A percentile compares a stretch with the other conserved stretches of the same genome.
Evolutionary conservation across 2,329 filamentous ascomycete species (phyloP).

Genomic region (Penicillium freii): DNA sequence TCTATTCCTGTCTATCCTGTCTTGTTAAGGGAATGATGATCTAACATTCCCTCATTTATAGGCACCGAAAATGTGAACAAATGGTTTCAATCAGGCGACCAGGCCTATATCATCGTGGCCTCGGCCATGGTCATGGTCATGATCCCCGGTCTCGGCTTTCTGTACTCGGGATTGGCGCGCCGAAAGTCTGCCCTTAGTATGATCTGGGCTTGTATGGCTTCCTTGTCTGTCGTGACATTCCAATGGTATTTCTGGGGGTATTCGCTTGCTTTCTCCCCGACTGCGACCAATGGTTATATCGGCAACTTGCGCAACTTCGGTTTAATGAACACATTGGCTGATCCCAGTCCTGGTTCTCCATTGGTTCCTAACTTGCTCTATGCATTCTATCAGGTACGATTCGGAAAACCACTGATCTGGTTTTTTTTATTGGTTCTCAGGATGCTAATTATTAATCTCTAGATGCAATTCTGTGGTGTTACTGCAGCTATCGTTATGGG

Average conservation of each 20-base stretch:
- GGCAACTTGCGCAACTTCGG: slow-evolving; percentile 88
- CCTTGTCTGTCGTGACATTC: slow-evolving; percentile 85
- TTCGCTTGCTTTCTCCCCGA: slow-evolving; percentile 83
- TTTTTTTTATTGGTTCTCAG: neutral
- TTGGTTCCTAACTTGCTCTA: slow-evolving; percentile 87
- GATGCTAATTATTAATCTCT: neutral
- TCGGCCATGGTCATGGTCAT: slow-evolving; percentile 94
- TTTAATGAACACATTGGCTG: slow-evolving; percentile 76
- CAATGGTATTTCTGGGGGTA: slow-evolving; percentile 99
- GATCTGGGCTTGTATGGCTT: slow-evolving; percentile 97
- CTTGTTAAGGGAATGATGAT: neutral
- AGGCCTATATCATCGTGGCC: slow-evolving; percentile 86
- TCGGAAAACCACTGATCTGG: neutral
- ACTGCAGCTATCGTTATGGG: slow-evolving; percentile 90
- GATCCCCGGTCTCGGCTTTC: slow-evolving; percentile 93
- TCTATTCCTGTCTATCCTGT: neutral
- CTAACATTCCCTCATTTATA: slow-evolving; percentile 50
- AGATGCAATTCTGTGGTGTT: slow-evolving; percentile 97
- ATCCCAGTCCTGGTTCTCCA: slow-evolving; percentile 83
- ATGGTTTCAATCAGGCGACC: slow-evolving; percentile 89
- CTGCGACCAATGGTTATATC: slow-evolving; percentile 83
- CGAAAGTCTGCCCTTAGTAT: slow-evolving; percentile 95
- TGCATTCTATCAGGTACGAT: slow-evolving; percentile 80
- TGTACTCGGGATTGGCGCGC: slow-evolving; percentile 96
- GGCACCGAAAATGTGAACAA: slow-evolving; percentile 87